Evolutionary conservation across 1,284 basidiomycete species (phyloP), one percentile per base, ranked within the genome.

Genomic region (Stygiomarasmius scandens): DNA sequence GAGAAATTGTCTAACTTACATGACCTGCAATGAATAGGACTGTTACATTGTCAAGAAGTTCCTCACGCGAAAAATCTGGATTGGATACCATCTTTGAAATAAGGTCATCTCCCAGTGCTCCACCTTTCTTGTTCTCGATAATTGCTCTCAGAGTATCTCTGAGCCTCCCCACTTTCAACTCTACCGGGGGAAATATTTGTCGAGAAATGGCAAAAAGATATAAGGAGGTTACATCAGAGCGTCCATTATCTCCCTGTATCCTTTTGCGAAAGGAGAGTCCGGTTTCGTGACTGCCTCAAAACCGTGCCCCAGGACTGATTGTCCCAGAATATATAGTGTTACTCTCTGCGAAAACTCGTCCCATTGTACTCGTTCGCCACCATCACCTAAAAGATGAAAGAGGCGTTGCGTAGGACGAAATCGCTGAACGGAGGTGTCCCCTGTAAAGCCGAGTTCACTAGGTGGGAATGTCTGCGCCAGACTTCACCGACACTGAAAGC

Each of bases 211-310:
- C n/a, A n/a, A n/a, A n/a, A n/a, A n/a, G n/a, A n/a, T n/a, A n/a
- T n/a, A n/a, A n/a, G n/a, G n/a, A n/a, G n/a, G n/a, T n/a, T n/a
- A n/a, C n/a, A n/a, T n/a, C n/a, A n/a, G n/a, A n/a, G n/a, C n/a
- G n/a, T n/a, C n/a, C 71, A 73, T 73, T 22, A 73, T 67, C 9
- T 62, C 47, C 61, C 69, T 68, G 60, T 73, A 75, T 47, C 68
- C 62, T 22, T 49, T 55, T 3, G 70, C 71, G 54, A 75, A 75
- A 16, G 66, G 64, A 23, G 59, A 66, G 11, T 70, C 56, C n/a
- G 65, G 58, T 19, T 65, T 60, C 12, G 46, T 23, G 51, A 74
- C 66, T 2, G 73, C 68, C 45, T 72, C 60, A 60, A 74, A 75
- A 55, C 74, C 66, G 56, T 74, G 66, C 1, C 72, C 73, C n/a